Evolutionary conservation across 23 red algal species (phyloP).

Genomic region (Chondrus crispus): DNA sequence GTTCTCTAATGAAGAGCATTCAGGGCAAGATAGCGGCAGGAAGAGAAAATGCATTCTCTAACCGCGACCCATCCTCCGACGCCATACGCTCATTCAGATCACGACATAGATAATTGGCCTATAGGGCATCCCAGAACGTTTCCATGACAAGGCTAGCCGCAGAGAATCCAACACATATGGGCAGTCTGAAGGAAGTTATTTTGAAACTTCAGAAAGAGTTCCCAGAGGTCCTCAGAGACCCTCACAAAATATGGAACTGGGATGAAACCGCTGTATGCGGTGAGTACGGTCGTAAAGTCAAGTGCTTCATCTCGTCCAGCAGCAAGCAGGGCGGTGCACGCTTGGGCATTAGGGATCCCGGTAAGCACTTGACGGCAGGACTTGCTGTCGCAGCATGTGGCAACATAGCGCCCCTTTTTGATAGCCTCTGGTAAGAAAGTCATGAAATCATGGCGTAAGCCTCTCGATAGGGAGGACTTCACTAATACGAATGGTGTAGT

Average conservation of each 20-base stretch:
- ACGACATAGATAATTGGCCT: neutral
- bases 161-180: neutral
- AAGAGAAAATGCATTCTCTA: neutral
- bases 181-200: neutral
- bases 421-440: neutral
- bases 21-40: neutral
- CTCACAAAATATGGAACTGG: neutral
- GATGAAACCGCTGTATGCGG: neutral
- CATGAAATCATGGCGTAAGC: neutral
- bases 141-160: neutral
- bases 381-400: neutral
- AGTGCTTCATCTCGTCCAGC: neutral
- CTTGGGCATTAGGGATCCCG: neutral
- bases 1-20: neutral
- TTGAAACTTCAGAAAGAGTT: neutral
- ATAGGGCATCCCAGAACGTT: neutral
- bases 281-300: neutral
- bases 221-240: neutral
- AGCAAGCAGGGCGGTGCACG: neutral
- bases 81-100: neutral
- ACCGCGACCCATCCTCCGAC: neutral
- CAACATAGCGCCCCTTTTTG: neutral
- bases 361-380: conserved; percentile 4
- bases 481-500: neutral
- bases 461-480: neutral